phyloP scores from a whole-genome alignment of 2,329 filamentous ascomycete genomes.

The Sporothrix brunneoviolacea region DNA sequence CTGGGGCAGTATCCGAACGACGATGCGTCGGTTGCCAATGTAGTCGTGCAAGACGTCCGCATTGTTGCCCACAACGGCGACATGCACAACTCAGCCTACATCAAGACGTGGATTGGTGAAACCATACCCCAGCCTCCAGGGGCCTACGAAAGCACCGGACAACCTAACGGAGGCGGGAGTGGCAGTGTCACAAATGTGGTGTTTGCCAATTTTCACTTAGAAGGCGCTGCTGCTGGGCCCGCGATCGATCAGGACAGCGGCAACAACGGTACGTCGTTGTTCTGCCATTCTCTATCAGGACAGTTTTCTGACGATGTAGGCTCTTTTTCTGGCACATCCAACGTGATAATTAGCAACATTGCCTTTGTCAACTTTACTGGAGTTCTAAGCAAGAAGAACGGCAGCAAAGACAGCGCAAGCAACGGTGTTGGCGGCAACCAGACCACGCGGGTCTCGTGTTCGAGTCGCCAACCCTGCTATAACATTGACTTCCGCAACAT shows the following conservation, averaged over 20 bases:
- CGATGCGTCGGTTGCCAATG: constrained; percentile 44
- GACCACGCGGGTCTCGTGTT: constrained; percentile 40
- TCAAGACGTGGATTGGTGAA: constrained; percentile 51
- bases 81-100: constrained; percentile 43
- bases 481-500: constrained; percentile 35
- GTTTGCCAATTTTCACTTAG: constrained; percentile 44
- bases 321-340: constrained; percentile 40
- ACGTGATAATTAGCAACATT: constrained; percentile 44
- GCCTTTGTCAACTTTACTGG: constrained; percentile 47
- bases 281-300: no score
- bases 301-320: no score
- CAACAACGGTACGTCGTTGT: constrained; percentile 38
- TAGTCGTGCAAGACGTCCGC: constrained; percentile 39
- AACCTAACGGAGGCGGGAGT: constrained; percentile 43
- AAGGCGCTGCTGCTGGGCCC: constrained; percentile 37
- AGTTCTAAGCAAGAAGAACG: constrained; percentile 27
- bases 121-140: constrained; percentile 32
- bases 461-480: constrained; percentile 41
- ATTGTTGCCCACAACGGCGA: constrained; percentile 39
- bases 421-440: constrained; percentile 24
- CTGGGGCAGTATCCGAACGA: constrained; percentile 51
- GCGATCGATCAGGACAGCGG: constrained; percentile 42
- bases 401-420: not conserved
- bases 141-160: constrained; percentile 41
- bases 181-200: constrained; percentile 44